Base-by-base conservation (phyloP, 2,329 filamentous ascomycete species). In the Ceratocystis lukuohia region DNA sequence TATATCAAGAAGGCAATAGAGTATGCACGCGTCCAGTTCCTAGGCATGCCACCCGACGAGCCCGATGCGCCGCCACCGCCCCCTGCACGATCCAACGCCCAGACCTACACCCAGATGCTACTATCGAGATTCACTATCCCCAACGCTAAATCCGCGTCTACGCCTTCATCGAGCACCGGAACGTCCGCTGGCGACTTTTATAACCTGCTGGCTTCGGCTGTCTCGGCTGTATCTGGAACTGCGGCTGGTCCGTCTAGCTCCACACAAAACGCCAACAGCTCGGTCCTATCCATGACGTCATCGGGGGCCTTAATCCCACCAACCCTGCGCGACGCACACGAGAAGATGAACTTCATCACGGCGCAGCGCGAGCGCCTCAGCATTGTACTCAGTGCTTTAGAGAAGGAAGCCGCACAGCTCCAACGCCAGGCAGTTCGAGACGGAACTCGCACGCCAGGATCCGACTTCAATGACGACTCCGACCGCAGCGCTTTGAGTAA, bases 61-160 rank as follows among this genome's bases (percentile, higher is more conserved):
- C 72, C 73, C 66, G 73, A 76, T 67, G 72, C 73, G 28, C 69
- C 74, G 45, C 72, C 76, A 68, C 73, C 78, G 66, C 70, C 75
- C 61, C 70, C 76, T 59, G 71, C 79, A 71, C 71, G 80, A 68
- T 70, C 76, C 71, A 70, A 77, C 68, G 70, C 79, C 65, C 76
- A 82, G 71, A 76, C 78, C 70, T 96, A 96, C 74, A 91, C 89
- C 1, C 3, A 77, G 86, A 83, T 82, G 50, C 82, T 97, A 46
- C 86, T 96, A 68, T 88, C 89, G 56, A 84, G 92, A 69, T 96
- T 97, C 78, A 90, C 86, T 74, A 83, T 96, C 71, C 91, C 93
- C 48, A 53, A 25, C 22, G 20, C 48, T 1, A 53, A 25, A 15
- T 25, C 48, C 22, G 8, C 48, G 5, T 25, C 53, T 17, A 12